These are phyloP conservation scores for Septoria linicola DNA, from an alignment of 2,329 filamentous ascomycete genomes.

Conservation along the genomic window DNA sequence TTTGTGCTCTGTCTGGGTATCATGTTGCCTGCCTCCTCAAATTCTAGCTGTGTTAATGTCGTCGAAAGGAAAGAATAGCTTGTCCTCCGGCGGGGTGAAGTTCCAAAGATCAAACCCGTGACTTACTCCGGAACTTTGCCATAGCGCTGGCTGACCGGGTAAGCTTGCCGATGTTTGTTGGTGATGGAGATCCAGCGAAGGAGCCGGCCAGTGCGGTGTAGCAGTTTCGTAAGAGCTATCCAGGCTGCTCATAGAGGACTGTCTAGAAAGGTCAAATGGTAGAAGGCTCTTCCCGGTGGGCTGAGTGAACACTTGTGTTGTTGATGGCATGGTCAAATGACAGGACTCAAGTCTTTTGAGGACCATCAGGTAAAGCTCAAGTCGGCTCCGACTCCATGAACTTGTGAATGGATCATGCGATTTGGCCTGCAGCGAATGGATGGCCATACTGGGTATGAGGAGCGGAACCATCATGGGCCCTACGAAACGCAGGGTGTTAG, in stretches of 20 bases:
- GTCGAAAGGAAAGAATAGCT: conserved; percentile 11
- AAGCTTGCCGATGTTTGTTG: neutral
- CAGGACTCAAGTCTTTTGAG: conserved; percentile 15
- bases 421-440: conserved; percentile 16
- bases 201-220: conserved; percentile 3
- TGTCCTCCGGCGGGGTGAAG: conserved; percentile 2
- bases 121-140: conserved; percentile 3
- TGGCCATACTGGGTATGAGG: conserved; percentile 20
- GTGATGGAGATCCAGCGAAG: conserved; percentile 3
- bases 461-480: conserved; percentile 18
- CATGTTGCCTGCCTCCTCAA: neutral
- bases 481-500: conserved; percentile 6
- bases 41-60: conserved; percentile 3
- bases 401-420: conserved; percentile 17
- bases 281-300: neutral
- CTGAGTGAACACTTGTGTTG: no score
- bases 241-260: conserved; percentile 1
- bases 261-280: neutral
- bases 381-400: conserved; percentile 16
- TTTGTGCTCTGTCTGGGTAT: no score
- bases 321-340: neutral
- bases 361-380: conserved; percentile 18
- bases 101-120: conserved; percentile 8
- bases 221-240: neutral
- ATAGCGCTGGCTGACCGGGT: neutral